Conservation (phyloP, 2,329 filamentous ascomycete species). For the Colletotrichum lentis region DNA sequence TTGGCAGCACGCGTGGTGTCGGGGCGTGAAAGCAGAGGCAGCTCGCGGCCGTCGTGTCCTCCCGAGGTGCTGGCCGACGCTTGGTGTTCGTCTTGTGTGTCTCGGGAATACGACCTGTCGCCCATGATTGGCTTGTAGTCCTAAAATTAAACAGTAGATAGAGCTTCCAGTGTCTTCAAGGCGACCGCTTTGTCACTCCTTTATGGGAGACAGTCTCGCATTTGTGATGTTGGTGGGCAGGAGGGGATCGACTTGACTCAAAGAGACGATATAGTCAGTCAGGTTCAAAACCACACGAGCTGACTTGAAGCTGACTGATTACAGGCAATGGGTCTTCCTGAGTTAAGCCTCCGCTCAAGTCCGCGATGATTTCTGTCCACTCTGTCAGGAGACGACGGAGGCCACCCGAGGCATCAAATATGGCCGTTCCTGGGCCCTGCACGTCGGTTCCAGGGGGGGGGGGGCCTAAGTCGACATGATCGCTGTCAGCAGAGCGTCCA, state of each 20-base stretch:
- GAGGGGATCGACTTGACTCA: no score
- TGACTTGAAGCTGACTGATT: no score
- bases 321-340: not conserved
- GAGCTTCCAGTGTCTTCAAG: not conserved
- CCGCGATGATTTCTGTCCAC: not conserved
- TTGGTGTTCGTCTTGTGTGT: not conserved
- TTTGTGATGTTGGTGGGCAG: not conserved
- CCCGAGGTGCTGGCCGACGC: not conserved
- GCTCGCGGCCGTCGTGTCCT: not conserved
- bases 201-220: not conserved
- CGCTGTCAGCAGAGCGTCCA: not conserved
- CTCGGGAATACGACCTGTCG: not conserved
- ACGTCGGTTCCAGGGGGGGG: constrained; percentile 2
- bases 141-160: fast-evolving
- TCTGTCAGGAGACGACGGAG: not conserved
- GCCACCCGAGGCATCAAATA: not conserved
- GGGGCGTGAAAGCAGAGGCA: not conserved
- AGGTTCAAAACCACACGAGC: not conserved
- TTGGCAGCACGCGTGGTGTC: not conserved
- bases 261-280: no score
- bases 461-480: not conserved
- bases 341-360: not conserved
- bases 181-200: no score
- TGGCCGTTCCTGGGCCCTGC: constrained; percentile 17
- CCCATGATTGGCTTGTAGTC: not conserved